Conservation (phyloP, 2,329 filamentous ascomycete species). For the Aspergillus texensis region DNA sequence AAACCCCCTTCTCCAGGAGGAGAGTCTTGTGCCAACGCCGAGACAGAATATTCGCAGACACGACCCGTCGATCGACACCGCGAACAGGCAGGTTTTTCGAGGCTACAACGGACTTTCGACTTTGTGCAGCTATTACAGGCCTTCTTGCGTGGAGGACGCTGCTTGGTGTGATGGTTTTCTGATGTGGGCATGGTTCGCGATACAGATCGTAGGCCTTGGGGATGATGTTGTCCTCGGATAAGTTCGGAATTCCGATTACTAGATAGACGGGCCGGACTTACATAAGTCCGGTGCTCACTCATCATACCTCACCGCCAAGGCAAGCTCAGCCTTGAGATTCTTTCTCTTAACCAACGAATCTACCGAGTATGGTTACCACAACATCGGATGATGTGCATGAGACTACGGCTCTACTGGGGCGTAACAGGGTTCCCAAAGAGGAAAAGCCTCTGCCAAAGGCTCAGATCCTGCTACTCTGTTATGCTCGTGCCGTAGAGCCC, state of each 20-base stretch:
- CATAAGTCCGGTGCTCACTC: no score
- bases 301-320: slow-evolving; percentile 28
- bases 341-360: no score
- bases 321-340: slow-evolving; percentile 49
- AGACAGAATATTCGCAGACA: slow-evolving; percentile 21
- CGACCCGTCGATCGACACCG: slow-evolving; percentile 20
- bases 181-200: not conserved
- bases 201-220: not conserved
- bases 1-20: not conserved
- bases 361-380: no score
- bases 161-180: not conserved
- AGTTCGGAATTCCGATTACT: not conserved
- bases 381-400: no score
- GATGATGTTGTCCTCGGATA: not conserved
- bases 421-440: no score
- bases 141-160: slow-evolving; percentile 22
- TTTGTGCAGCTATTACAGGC: slow-evolving; percentile 21
- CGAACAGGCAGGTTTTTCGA: slow-evolving; percentile 21
- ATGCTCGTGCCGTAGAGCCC: slow-evolving; percentile 71
- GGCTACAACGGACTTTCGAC: slow-evolving; percentile 24
- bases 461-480: slow-evolving; percentile 51
- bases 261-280: no score
- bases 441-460: no score
- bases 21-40: not conserved
- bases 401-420: no score